phyloP scores from a whole-genome alignment of 1,139 yeast species.

The Pichia sp. region DNA sequence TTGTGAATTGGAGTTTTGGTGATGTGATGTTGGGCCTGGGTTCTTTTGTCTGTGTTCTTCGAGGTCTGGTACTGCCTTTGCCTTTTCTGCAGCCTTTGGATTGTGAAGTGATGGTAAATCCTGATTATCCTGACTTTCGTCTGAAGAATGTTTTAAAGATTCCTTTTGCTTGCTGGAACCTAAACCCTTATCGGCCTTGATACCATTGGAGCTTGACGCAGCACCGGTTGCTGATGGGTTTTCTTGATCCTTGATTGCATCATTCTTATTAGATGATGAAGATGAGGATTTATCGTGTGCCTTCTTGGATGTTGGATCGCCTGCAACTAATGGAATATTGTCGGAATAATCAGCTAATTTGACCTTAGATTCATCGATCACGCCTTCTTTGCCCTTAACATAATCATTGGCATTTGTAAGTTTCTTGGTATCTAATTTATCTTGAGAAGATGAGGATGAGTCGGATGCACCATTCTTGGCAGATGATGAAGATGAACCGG shows the following conservation, averaged over 20 bases:
- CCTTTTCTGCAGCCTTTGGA: no score
- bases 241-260: no score
- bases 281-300: constrained; percentile 10
- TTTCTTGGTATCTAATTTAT: constrained; percentile 19
- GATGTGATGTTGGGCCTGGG: no score
- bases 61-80: not conserved
- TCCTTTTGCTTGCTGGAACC: constrained; percentile 10
- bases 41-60: not conserved
- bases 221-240: no score
- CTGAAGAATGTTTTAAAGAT: constrained; percentile 3
- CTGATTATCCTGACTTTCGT: no score
- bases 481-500: no score
- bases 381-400: constrained; percentile 30
- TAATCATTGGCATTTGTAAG: constrained; percentile 24
- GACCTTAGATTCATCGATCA: constrained; percentile 34
- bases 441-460: not conserved
- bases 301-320: constrained; percentile 20
- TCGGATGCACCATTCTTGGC: no score
- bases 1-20: not conserved
- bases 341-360: constrained; percentile 27
- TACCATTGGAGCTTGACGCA: constrained; percentile 1
- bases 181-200: constrained; percentile 10
- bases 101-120: no score
- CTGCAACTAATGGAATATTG: constrained; percentile 22
- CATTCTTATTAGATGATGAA: not conserved